These are phyloP conservation scores for Suhomyces vadensis DNA, from an alignment of 805 yeast species.

Conservation along the genomic window DNA sequence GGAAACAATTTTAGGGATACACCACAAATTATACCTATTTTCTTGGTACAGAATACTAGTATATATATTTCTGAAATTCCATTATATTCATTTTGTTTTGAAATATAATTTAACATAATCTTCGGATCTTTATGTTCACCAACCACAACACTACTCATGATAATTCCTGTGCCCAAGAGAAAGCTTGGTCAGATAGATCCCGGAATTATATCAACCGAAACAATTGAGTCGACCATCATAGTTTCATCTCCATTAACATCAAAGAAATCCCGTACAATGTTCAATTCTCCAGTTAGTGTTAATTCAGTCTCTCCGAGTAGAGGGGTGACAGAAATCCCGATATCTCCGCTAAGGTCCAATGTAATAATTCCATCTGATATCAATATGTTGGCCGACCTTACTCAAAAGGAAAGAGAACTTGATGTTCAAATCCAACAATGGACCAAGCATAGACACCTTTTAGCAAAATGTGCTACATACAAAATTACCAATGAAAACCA, in stretches of 20 bases:
- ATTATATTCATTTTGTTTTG: too few species aligned
- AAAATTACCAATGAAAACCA: not conserved
- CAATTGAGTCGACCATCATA: not conserved
- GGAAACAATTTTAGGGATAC: too few species aligned
- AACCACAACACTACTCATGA: not conserved
- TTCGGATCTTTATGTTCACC: constrained; percentile 1
- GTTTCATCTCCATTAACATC: not conserved
- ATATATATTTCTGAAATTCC: too few species aligned
- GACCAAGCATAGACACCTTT: not conserved
- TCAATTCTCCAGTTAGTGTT: not conserved
- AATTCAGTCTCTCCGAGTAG: not conserved
- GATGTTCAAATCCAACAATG: not conserved
- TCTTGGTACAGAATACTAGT: too few species aligned
- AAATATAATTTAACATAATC: not conserved
- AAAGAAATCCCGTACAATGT: not conserved
- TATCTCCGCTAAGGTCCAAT: not conserved
- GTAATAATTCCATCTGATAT: not conserved
- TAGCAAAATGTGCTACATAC: not conserved
- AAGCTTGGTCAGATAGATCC: not conserved
- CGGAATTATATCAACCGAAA: not conserved
- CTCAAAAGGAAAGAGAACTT: not conserved
- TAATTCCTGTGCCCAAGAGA: not conserved
- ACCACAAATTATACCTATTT: too few species aligned
- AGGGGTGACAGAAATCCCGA: not conserved
- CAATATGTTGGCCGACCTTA: not conserved